Percentiles rank a stretch among this genome's conserved stretches.
Evolutionary conservation across 768 basidiomycete genomes (phyloP).

Genomic region (Tricholoma flavovirens): DNA sequence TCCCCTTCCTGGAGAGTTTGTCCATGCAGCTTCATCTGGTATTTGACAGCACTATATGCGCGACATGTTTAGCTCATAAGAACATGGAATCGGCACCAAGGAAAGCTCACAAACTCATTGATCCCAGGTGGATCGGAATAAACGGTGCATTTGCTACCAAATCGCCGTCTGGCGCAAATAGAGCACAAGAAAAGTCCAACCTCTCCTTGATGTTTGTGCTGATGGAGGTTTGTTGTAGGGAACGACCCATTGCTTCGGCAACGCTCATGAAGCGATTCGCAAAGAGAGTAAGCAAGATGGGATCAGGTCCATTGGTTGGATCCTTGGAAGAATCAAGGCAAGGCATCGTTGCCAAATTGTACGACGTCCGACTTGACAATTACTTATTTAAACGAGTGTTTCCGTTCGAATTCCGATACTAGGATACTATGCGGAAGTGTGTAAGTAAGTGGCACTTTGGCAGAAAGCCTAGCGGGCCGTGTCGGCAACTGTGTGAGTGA

Average conservation of each 20-base stretch:
- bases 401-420: no score
- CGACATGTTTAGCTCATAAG: neutral
- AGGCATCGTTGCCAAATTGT: constrained; percentile 3
- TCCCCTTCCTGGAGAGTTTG: constrained; percentile 79
- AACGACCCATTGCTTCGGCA: constrained; percentile 92
- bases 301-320: constrained; percentile 57
- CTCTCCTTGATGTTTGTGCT: constrained; percentile 96
- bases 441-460: no score
- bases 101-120: constrained; percentile 80
- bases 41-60: constrained; percentile 66
- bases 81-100: constrained; percentile 1
- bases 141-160: constrained; percentile 93
- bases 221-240: constrained; percentile 85
- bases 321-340: constrained; percentile 8
- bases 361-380: neutral
- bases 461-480: no score
- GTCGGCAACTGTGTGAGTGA: no score
- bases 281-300: constrained; percentile 85
- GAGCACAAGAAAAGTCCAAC: constrained; percentile 90
- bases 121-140: constrained; percentile 81
- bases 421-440: no score
- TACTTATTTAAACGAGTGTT: neutral
- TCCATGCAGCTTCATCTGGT: constrained; percentile 77
- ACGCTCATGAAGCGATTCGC: constrained; percentile 98
- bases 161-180: constrained; percentile 93